A percentile compares a stretch with the other conserved stretches of the same genome.
Conservation (phyloP, 768 basidiomycete genomes). For the Hericium erinaceus region DNA sequence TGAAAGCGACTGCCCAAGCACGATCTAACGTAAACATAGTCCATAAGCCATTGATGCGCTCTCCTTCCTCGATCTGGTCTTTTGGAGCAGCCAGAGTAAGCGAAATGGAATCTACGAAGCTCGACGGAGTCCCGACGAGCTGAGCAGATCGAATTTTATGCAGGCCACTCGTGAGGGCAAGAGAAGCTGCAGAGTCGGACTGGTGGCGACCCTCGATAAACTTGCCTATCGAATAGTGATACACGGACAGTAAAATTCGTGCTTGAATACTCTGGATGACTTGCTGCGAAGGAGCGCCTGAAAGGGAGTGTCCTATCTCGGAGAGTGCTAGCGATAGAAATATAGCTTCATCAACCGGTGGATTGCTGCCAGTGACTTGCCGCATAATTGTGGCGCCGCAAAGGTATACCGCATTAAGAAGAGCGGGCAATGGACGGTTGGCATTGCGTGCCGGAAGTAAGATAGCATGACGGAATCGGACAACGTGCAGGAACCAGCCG, state of each 20-base stretch:
- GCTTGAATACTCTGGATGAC: conserved; percentile 27
- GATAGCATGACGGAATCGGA: conserved; percentile 33
- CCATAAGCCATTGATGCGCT: background rate
- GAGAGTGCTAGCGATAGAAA: conserved; percentile 42
- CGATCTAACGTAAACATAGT: background rate
- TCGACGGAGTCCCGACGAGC: conserved; percentile 7
- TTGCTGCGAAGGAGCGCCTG: conserved; percentile 23
- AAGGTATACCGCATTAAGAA: conserved; percentile 34
- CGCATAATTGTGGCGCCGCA: conserved; percentile 25
- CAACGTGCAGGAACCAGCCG: conserved; percentile 55
- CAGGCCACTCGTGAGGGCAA: conserved; percentile 20
- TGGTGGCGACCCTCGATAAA: conserved; percentile 24
- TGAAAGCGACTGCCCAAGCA: background rate
- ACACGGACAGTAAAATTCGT: conserved; percentile 23
- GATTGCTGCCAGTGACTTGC: conserved; percentile 6
- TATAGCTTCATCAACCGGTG: conserved; percentile 22
- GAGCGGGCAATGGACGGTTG: conserved; percentile 22
- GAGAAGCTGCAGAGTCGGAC: conserved; percentile 20
- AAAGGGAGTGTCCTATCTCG: conserved; percentile 32
- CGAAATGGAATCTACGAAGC: conserved; percentile 7
- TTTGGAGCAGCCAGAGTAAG: background rate
- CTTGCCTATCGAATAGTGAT: conserved; percentile 20
- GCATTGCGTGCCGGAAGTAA: conserved; percentile 21
- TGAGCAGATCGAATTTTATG: conserved; percentile 17
- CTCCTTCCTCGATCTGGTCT: background rate